phyloP scores from a whole-genome alignment of 495 filamentous ascomycete species.

The Penicillium ochrochloron region DNA sequence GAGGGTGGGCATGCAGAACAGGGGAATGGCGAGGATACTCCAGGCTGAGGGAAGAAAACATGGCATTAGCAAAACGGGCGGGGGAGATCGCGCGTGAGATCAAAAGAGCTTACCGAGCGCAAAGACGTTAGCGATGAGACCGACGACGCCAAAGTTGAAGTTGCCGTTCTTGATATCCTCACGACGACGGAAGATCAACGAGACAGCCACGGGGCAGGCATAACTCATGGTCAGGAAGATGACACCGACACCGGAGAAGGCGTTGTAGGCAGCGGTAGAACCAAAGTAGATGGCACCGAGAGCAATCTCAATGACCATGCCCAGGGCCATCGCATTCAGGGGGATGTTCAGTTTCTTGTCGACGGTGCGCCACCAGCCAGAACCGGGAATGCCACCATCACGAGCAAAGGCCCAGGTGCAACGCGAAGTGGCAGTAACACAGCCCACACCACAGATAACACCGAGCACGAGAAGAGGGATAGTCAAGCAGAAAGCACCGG shows the following conservation, averaged over 20 bases:
- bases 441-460: constrained; percentile 65
- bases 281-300: constrained; percentile 63
- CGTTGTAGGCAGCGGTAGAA: constrained; percentile 60
- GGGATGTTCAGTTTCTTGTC: constrained; percentile 56
- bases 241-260: constrained; percentile 63
- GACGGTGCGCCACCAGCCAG: constrained; percentile 59
- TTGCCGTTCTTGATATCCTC: constrained; percentile 54
- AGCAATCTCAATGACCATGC: constrained; percentile 54
- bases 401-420: constrained; percentile 74
- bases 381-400: constrained; percentile 64
- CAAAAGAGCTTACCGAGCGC: constrained; percentile 51
- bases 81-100: background rate
- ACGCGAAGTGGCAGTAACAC: constrained; percentile 70
- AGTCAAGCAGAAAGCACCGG: constrained; percentile 67
- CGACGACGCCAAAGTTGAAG: constrained; percentile 61
- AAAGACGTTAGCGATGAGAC: constrained; percentile 58
- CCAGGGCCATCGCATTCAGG: constrained; percentile 53
- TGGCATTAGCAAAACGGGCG: constrained; percentile 18
- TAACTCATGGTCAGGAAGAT: constrained; percentile 62
- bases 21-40: constrained; percentile 61
- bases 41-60: constrained; percentile 44
- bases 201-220: constrained; percentile 56
- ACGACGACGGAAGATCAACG: constrained; percentile 53
- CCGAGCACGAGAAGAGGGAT: constrained; percentile 71
- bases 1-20: constrained; percentile 51